phyloP scores from a whole-genome alignment of 257 asterid genomes.

The Paulownia fortunei region DNA sequence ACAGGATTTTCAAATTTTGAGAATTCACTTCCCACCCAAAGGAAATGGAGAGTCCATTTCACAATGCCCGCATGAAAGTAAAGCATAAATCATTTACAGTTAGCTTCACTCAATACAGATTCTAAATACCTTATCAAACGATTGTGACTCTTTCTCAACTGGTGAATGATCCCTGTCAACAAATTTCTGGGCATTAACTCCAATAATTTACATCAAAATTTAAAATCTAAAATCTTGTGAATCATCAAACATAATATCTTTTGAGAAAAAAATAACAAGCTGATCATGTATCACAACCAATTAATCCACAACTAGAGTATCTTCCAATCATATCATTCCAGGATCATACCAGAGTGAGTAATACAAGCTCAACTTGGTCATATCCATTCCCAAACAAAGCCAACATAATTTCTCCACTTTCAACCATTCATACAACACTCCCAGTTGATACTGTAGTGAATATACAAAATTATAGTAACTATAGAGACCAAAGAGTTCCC shows the following conservation, averaged over 20 bases:
- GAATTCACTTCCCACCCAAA: conserved; percentile 25
- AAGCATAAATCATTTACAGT: conserved; percentile 17
- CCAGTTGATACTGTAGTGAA: neutral
- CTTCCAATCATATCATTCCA: conserved; percentile 12
- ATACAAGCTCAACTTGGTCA: conserved; percentile 19
- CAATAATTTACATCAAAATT: conserved; percentile 23
- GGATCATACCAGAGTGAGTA: conserved; percentile 11
- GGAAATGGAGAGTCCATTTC: conserved; percentile 10
- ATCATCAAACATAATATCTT: conserved; percentile 21
- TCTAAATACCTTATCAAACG: conserved; percentile 84
- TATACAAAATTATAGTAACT: neutral
- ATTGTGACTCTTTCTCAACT: conserved; percentile 62
- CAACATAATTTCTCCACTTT: neutral
- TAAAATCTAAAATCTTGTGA: conserved; percentile 22
- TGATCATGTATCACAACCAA: conserved; percentile 14
- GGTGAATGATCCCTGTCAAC: conserved; percentile 62
- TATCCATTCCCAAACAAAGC: conserved; percentile 19
- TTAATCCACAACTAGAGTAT: conserved; percentile 15
- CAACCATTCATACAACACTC: conserved; percentile 6
- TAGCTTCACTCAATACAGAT: conserved; percentile 24
- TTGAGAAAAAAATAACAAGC: conserved; percentile 10
- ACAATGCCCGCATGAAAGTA: conserved; percentile 13
- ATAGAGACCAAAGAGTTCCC: neutral
- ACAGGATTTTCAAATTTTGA: conserved; percentile 3
- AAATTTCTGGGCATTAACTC: conserved; percentile 33